A percentile compares a stretch with the other conserved stretches of the same genome.
Evolutionary conservation across 305 asterid species (phyloP).

Genomic region (Solanum hybrid): DNA sequence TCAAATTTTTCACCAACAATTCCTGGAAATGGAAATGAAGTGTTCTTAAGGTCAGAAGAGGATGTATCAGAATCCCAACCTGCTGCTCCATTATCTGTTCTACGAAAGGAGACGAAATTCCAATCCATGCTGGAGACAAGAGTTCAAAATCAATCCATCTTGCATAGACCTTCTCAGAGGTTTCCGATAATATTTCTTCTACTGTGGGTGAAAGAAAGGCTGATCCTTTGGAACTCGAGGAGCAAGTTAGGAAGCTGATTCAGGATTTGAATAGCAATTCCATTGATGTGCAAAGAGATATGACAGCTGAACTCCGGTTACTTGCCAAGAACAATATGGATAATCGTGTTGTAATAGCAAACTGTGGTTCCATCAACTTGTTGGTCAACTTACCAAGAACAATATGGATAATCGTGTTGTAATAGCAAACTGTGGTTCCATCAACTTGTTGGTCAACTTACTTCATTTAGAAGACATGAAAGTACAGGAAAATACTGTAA

Average conservation of each 20-base stretch:
- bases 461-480: conserved; percentile 28
- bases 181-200: conserved; percentile 50
- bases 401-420: conserved; percentile 29
- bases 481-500: conserved; percentile 34
- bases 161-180: conserved; percentile 63
- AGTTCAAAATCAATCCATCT: conserved; percentile 41
- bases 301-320: conserved; percentile 31
- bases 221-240: conserved; percentile 39
- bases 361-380: conserved; percentile 27
- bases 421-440: conserved; percentile 31
- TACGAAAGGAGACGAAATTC: conserved; percentile 30
- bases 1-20: conserved; percentile 47
- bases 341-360: conserved; percentile 30
- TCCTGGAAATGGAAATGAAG: conserved; percentile 38
- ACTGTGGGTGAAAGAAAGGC: conserved; percentile 40
- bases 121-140: conserved; percentile 36
- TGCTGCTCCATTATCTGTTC: conserved; percentile 18
- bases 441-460: conserved; percentile 23
- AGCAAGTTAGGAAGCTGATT: conserved; percentile 40
- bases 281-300: conserved; percentile 20
- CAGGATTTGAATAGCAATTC: conserved; percentile 25
- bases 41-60: conserved; percentile 29
- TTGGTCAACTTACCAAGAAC: conserved; percentile 28
- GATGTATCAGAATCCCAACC: conserved; percentile 32
- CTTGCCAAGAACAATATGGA: conserved; percentile 28